Percentiles rank a stretch among this genome's conserved stretches.
Conservation (phyloP, 768 basidiomycete genomes). For the Russula dissimulans region DNA sequence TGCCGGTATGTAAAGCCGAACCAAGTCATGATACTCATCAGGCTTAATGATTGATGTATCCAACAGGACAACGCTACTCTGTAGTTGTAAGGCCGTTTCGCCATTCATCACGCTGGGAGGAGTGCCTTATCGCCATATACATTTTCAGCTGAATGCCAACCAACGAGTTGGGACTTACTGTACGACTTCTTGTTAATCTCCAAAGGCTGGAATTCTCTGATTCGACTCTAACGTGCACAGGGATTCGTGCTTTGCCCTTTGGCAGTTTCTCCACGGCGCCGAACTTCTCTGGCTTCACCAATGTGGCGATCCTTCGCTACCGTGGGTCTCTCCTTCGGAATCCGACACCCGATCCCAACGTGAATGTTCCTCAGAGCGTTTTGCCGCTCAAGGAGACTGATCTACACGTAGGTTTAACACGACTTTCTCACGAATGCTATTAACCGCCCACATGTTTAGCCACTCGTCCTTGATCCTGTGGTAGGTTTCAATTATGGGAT, state of each 20-base stretch:
- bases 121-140: not conserved
- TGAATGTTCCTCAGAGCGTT: not conserved
- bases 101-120: not conserved
- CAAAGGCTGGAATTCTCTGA: too few relatives aligned
- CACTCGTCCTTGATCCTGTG: not conserved
- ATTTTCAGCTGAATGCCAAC: conserved; percentile 16
- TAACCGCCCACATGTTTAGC: not conserved
- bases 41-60: not conserved
- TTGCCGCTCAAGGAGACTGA: not conserved
- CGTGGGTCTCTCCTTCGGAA: conserved; percentile 12
- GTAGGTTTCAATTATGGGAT: not conserved
- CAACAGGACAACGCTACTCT: conserved; percentile 23
- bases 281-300: too few relatives aligned
- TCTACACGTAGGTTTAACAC: not conserved
- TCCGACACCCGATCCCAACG: not conserved
- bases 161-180: conserved; percentile 12
- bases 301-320: too few relatives aligned
- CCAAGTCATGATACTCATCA: not conserved
- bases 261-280: too few relatives aligned
- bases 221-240: too few relatives aligned
- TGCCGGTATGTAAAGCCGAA: conserved; percentile 10
- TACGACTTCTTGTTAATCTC: not conserved
- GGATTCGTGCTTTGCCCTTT: too few relatives aligned
- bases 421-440: not conserved
- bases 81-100: conserved; percentile 19